phyloP scores from a whole-genome alignment of 176 grass and related monocot genomes.

The Secale cereale region DNA sequence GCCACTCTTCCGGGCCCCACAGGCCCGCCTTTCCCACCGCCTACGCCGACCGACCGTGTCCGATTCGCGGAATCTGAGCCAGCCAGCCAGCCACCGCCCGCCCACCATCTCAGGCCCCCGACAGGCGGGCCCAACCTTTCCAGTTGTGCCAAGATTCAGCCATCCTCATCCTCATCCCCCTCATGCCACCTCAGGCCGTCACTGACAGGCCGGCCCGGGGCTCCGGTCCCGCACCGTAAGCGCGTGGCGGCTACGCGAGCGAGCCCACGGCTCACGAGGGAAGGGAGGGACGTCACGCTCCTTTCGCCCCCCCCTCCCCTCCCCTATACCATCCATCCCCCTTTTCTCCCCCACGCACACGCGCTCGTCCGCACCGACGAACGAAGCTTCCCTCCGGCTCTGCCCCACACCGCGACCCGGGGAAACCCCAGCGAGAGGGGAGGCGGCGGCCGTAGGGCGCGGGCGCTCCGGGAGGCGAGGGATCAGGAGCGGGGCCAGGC shows the following conservation, averaged over 20 bases:
- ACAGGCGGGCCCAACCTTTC: too few species aligned
- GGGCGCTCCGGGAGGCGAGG: neutral
- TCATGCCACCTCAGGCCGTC: neutral
- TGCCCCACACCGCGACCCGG: neutral
- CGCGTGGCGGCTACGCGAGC: constrained; percentile 2
- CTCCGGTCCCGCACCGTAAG: neutral
- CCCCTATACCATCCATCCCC: neutral
- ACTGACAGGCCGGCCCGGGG: neutral
- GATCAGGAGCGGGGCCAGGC: neutral
- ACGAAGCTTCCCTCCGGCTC: constrained; percentile 22
- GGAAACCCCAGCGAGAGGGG: neutral
- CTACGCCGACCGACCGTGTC: neutral
- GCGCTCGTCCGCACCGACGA: constrained; percentile 12
- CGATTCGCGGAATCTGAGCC: neutral
- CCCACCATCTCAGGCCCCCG: too few species aligned
- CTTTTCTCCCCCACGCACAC: neutral
- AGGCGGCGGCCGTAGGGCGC: neutral
- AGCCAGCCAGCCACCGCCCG: too few species aligned
- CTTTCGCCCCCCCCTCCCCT: neutral
- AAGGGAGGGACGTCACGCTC: neutral
- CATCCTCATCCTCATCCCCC: neutral
- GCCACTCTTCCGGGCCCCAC: neutral
- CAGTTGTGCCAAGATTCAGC: too few species aligned
- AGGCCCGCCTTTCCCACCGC: neutral
- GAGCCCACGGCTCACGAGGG: neutral